These are phyloP conservation scores for Solanum bulbocastanum DNA, from an alignment of 257 asterid species.

Conservation along the genomic window DNA sequence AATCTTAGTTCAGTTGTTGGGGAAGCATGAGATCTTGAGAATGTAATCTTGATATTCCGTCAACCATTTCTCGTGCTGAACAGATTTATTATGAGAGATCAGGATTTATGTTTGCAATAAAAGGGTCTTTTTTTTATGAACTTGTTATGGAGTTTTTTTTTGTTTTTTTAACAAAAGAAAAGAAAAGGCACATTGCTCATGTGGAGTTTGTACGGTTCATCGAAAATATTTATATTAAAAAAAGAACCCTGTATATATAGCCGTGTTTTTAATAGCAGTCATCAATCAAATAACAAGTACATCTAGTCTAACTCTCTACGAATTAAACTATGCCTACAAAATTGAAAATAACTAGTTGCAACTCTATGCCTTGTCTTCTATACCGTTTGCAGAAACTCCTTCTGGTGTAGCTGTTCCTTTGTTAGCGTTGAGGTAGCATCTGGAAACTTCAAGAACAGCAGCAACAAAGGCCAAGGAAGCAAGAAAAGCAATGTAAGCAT, in stretches of 20 bases:
- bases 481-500: background rate
- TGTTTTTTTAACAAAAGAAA: too few relatives aligned
- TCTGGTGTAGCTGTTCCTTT: background rate
- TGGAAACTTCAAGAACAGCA: background rate
- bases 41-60: background rate
- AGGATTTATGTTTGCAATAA: background rate
- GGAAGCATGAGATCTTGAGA: background rate
- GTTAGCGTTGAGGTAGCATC: background rate
- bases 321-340: background rate
- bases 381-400: background rate
- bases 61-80: background rate
- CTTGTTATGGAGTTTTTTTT: background rate
- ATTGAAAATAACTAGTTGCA: background rate
- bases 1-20: background rate
- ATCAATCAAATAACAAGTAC: background rate
- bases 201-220: background rate
- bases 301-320: background rate
- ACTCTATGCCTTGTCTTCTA: background rate
- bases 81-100: background rate
- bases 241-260: background rate
- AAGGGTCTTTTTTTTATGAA: background rate
- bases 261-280: background rate
- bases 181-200: background rate
- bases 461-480: background rate
- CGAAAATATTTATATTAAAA: background rate